Evolutionary conservation across 306 rosid species (phyloP).

Genomic region (Cucumis melo): DNA sequence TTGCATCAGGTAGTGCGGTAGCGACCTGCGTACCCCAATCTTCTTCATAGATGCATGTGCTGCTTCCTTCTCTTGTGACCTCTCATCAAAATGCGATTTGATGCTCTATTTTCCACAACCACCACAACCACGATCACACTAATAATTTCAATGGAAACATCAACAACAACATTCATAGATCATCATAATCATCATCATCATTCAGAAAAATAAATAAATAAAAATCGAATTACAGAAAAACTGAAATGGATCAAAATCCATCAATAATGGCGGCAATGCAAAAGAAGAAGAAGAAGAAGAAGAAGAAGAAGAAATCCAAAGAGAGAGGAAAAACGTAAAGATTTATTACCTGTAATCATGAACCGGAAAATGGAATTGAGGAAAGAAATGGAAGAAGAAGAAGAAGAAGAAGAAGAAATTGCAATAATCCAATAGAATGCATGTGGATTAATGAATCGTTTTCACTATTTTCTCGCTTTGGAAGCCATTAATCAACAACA

Average conservation of each 20-base stretch:
- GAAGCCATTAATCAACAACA: neutral
- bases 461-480: neutral
- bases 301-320: neutral
- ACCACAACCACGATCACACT: neutral
- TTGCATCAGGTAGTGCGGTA: constrained; percentile 36
- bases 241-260: no score
- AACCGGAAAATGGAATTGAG: neutral
- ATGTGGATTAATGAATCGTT: neutral
- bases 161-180: neutral
- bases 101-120: neutral
- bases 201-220: no score
- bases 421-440: neutral
- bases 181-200: neutral
- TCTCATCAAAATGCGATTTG: constrained; percentile 51
- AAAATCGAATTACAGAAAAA: no score
- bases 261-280: no score
- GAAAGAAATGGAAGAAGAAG: neutral
- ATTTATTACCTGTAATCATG: neutral
- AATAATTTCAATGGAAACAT: neutral
- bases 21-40: constrained; percentile 35
- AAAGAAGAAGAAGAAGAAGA: no score
- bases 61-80: constrained; percentile 36
- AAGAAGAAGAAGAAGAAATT: neutral
- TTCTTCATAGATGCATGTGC: constrained; percentile 67
- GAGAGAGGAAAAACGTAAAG: neutral